phyloP scores from a whole-genome alignment of 768 basidiomycete genomes.

The Cytidiella melzeri region DNA sequence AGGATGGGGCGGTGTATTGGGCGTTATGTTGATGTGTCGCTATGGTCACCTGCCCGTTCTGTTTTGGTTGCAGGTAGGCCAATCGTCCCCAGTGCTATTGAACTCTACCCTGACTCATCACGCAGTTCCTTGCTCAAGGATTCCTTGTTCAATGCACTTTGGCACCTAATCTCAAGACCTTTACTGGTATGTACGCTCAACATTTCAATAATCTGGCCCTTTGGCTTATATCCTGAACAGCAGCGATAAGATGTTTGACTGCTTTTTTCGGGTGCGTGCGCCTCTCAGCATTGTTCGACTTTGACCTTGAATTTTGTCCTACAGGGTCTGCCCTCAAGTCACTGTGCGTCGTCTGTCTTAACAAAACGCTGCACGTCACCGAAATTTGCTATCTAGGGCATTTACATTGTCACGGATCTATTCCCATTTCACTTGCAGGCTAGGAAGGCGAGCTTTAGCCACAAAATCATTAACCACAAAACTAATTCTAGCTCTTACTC shows the following conservation, averaged over 20 bases:
- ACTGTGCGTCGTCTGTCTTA: constrained; percentile 27
- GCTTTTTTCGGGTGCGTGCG: constrained; percentile 48
- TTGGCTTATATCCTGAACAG: not conserved
- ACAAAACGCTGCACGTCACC: not conserved
- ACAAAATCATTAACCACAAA: no score
- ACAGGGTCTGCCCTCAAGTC: constrained; percentile 57
- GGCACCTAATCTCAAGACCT: constrained; percentile 49
- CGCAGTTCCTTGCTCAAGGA: constrained; percentile 47
- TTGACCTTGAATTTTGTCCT: not conserved
- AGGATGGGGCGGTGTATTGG: constrained; percentile 58
- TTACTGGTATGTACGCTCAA: constrained; percentile 38
- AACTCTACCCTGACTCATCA: not conserved
- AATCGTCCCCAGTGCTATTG: constrained; percentile 17
- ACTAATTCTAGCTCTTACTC: no score
- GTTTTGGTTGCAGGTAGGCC: constrained; percentile 61
- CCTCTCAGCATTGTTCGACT: no score
- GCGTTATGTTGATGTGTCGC: constrained; percentile 62
- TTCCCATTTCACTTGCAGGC: constrained; percentile 69
- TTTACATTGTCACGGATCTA: constrained; percentile 56
- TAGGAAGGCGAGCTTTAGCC: constrained; percentile 42
- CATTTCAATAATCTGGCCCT: not conserved
- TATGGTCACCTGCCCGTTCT: constrained; percentile 60
- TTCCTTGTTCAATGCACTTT: constrained; percentile 57
- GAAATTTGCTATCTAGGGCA: constrained; percentile 31
- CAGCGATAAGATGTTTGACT: constrained; percentile 54